Evolutionary conservation across 2,329 filamentous ascomycete genomes (phyloP), one percentile per base, ranked within the genome.

Genomic region (Cephalotrichum gorgonifer): DNA sequence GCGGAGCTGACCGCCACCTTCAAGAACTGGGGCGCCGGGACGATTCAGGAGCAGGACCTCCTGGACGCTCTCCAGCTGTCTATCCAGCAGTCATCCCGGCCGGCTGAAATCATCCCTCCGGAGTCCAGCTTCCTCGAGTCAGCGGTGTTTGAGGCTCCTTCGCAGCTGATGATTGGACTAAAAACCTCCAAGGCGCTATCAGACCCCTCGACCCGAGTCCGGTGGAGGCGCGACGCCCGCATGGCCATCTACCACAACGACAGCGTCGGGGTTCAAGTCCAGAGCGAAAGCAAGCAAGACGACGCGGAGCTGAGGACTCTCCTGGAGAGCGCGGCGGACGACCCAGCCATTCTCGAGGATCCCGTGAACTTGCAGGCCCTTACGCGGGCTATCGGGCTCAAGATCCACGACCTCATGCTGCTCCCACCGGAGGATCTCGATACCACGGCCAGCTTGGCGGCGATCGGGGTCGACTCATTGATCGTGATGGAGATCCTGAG

Each of bases 1-100:
- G 33, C 43, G 39, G 26, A 20, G 81, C n/a, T 47, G 17, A 35
- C 12, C 27, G n/a, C 27, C 26, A 47, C 15, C 17, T 8, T 47
- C 23, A 38, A 25, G 47, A 54, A 46, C 41, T 50, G 50, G 8
- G 50, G 50, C 4, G 47, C 53, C 28, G 45, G 51, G 5, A 51
- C 52, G 15, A 35, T 58, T 6, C 52, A 54, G 14, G 56, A 57
- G 45, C 50, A 54, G 17, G 52, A 58, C 12, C 47, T 58, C 7
- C 50, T 57, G 6, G 54, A 55, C 4, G 22, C 41, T n/a, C n/a
- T n/a, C n/a, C n/a, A n/a, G n/a, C n/a, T n/a, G n/a, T n/a, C n/a
- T n/a, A n/a, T n/a, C n/a, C n/a, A n/a, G n/a, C n/a, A n/a, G n/a
- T n/a, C 41, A 43, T 43, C 41, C 22, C 41, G 41, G 41, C 41